Base-by-base conservation (phyloP, 2,329 filamentous ascomycete genomes). In the Penicillium hordei region DNA sequence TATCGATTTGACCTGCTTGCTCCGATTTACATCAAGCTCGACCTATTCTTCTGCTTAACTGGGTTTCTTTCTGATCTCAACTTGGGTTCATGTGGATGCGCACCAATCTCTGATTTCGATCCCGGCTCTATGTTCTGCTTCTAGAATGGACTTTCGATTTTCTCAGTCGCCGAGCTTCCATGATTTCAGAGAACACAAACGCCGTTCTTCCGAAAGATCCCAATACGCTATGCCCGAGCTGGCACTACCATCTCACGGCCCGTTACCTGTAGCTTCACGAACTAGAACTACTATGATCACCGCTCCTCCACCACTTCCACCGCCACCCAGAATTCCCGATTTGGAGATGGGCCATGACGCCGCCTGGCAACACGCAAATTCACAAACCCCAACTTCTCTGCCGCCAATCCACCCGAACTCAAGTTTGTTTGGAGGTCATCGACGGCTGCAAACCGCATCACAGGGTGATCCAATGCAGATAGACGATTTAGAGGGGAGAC, bases 251-350 rank as follows among this genome's bases (percentile, higher is more conserved):
- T 72, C 78, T 42, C 77, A 78, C 60, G 80, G 80, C 61, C 82
- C 84, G 64, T 85, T 89, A 84, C 78, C 85, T 59, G 88, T 89
- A 70, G 85, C 84, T 49, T 80, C 82, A 68, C 78, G 81, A 59
- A 79, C 81, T 67, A 69, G 81, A 60, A 79, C 81, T 68, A 69
- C 67, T 52, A 71, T 75, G 58, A 69, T 74, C 49, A 70, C 72
- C 43, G 78, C 79, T 50, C 86, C 87, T 58, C 86, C 87, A 62
- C 85, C 86, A 49, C 78, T 89, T 66, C 87, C 86, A 65, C 87
- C 86, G 65, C 87, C 87, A 57, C 83, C 86, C 52, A 80, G 79
- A 69, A 81, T 88, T 58, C 78, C 79, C 63, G 82, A 85, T 59
- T 75, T 85, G 62, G 76, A 79, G 65, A 72, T 79, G 61, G 85